Evolutionary conservation across 371 early-diverging fungal genomes (phyloP).

Genomic region (Mortierella sp.): DNA sequence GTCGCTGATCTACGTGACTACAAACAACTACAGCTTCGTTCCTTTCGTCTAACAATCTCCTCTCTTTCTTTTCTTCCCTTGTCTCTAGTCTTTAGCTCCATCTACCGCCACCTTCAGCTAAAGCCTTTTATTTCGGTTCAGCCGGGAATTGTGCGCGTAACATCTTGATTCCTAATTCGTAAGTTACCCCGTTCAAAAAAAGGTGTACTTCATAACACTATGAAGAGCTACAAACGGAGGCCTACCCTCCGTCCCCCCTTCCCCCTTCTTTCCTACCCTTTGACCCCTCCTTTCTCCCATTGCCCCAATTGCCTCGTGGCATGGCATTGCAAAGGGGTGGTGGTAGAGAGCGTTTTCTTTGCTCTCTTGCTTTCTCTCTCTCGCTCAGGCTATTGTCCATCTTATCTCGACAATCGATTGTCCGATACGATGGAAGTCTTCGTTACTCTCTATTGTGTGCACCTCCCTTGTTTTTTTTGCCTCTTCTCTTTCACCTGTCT

Average conservation of each 20-base stretch:
- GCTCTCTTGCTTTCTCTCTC: too few relatives aligned
- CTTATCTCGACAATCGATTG: too few relatives aligned
- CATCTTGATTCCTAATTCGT: neutral
- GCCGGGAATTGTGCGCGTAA: neutral
- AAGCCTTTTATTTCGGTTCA: neutral
- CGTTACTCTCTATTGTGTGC: neutral
- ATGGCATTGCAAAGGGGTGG: neutral
- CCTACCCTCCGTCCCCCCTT: neutral
- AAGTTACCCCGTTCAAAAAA: neutral
- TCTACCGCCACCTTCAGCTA: neutral
- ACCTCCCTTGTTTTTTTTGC: neutral
- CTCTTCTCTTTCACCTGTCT: neutral
- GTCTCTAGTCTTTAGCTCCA: neutral
- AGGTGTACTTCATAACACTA: slow-evolving; percentile 10
- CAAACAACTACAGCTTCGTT: too few relatives aligned
- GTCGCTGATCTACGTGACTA: too few relatives aligned
- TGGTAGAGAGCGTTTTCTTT: too few relatives aligned
- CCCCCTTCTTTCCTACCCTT: neutral
- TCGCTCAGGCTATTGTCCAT: too few relatives aligned
- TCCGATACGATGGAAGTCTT: too few relatives aligned
- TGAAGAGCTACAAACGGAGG: too few relatives aligned
- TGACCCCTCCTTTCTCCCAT: neutral
- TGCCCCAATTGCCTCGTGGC: slow-evolving; percentile 8
- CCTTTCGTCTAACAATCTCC: neutral
- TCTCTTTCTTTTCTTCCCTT: too few relatives aligned